Conservation (phyloP, 306 rosid genomes). For the Rosa rugosa region DNA sequence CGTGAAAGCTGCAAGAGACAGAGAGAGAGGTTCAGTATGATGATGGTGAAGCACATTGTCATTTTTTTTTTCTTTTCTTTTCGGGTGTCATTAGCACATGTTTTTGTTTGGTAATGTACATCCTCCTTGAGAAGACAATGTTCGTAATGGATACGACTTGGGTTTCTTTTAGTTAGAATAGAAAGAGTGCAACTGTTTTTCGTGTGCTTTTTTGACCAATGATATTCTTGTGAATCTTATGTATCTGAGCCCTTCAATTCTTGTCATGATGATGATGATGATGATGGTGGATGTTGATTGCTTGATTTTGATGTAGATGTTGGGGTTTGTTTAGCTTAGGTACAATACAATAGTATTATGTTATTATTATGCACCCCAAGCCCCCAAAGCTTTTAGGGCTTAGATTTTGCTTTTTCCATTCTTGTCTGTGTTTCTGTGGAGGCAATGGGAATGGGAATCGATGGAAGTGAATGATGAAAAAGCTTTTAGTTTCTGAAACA, state of each 20-base stretch:
- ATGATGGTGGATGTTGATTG: not conserved
- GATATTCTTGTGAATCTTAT: not conserved
- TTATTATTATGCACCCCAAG: not conserved
- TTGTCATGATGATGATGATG: conserved; percentile 7
- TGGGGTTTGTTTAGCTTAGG: not conserved
- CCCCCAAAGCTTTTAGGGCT: conserved; percentile 10
- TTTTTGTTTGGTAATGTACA: conserved; percentile 31
- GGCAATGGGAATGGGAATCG: conserved; percentile 27
- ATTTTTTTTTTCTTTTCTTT: not conserved
- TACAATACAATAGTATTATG: conserved; percentile 1
- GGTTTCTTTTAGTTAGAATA: not conserved
- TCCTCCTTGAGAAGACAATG: conserved; percentile 11
- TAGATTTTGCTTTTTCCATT: not conserved
- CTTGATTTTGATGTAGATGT: not conserved
- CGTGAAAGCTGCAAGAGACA: conserved; percentile 30
- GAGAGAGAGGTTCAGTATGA: conserved; percentile 14
- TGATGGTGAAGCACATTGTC: conserved; percentile 21
- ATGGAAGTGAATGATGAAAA: conserved; percentile 26
- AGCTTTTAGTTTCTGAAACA: conserved; percentile 15
- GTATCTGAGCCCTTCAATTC: conserved; percentile 4
- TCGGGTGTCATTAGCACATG: conserved; percentile 7
- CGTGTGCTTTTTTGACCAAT: conserved; percentile 16
- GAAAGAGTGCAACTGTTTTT: conserved; percentile 19
- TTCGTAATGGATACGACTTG: conserved; percentile 30
- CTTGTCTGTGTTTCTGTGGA: not conserved